Conservation (phyloP, 192 early-diverging fungal genomes). For the Backusella psychrophila region DNA sequence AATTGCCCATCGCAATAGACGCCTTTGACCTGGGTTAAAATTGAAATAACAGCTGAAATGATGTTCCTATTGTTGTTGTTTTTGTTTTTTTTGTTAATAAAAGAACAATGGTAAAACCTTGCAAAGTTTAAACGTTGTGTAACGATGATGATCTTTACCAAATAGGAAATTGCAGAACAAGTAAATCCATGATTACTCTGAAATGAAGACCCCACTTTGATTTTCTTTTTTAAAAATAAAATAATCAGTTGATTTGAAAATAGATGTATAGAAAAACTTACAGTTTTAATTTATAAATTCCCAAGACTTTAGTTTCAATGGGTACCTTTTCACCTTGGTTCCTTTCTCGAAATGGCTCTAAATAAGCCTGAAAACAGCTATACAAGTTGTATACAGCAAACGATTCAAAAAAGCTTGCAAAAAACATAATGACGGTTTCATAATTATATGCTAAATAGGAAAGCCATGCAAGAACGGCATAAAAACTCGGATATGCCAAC, state of each 20-base stretch:
- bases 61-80: constrained; percentile 24
- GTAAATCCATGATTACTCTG: constrained; percentile 32
- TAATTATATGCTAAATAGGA: constrained; percentile 35
- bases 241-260: not conserved
- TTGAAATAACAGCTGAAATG: constrained; percentile 28
- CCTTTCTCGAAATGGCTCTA: constrained; percentile 26
- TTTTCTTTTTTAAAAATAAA: constrained; percentile 13
- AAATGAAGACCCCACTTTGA: constrained; percentile 44
- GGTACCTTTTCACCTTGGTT: constrained; percentile 22
- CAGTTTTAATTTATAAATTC: constrained; percentile 25
- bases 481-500: constrained; percentile 21
- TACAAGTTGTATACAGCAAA: constrained; percentile 41
- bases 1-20: constrained; percentile 26
- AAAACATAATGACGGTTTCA: constrained; percentile 38
- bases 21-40: constrained; percentile 32
- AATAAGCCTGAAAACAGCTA: constrained; percentile 27
- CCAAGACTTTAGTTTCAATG: constrained; percentile 19
- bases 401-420: constrained; percentile 34
- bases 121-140: not conserved
- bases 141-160: constrained; percentile 12
- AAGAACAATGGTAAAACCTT: not conserved
- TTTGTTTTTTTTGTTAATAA: not conserved
- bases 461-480: constrained; percentile 30
- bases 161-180: constrained; percentile 37
- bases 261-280: constrained; percentile 1